phyloP scores from a whole-genome alignment of 2,329 filamentous ascomycete species.

The Aspergillus pseudoglaucus region DNA sequence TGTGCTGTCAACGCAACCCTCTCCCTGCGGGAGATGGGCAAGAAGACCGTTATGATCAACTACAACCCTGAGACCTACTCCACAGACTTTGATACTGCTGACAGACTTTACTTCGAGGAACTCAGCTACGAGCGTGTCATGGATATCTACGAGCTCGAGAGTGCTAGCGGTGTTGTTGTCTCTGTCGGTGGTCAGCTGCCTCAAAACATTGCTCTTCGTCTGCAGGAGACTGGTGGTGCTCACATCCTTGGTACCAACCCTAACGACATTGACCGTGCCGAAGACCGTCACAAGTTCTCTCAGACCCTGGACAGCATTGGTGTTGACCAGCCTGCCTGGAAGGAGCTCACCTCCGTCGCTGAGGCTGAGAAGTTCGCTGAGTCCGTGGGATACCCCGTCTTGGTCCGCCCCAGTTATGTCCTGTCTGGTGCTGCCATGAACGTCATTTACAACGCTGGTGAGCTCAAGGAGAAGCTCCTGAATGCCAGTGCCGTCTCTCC shows the following conservation, averaged over 20 bases:
- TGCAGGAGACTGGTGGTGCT: constrained; percentile 85
- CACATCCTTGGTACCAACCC: constrained; percentile 91
- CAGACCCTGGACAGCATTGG: constrained; percentile 95
- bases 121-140: constrained; percentile 94
- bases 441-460: constrained; percentile 78
- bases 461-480: constrained; percentile 90
- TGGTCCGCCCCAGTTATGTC: constrained; percentile 91
- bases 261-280: constrained; percentile 91
- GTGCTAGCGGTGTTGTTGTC: constrained; percentile 78
- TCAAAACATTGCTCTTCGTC: constrained; percentile 91
- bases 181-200: constrained; percentile 94
- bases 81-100: constrained; percentile 84
- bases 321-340: constrained; percentile 95
- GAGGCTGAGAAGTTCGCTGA: constrained; percentile 84
- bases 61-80: constrained; percentile 74
- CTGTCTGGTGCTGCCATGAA: constrained; percentile 98
- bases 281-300: constrained; percentile 97
- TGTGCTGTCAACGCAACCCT: constrained; percentile 87
- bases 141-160: constrained; percentile 96
- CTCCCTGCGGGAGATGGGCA: constrained; percentile 74
- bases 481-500: constrained; percentile 86
- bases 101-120: constrained; percentile 95
- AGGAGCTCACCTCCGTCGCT: constrained; percentile 83
- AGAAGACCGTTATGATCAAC: constrained; percentile 99
- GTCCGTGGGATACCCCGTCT: constrained; percentile 82